A percentile compares a stretch with the other conserved stretches of the same genome.
These are phyloP conservation scores for Dujonia santamariae DNA, from an alignment of 1,139 yeast species.

Conservation along the genomic window DNA sequence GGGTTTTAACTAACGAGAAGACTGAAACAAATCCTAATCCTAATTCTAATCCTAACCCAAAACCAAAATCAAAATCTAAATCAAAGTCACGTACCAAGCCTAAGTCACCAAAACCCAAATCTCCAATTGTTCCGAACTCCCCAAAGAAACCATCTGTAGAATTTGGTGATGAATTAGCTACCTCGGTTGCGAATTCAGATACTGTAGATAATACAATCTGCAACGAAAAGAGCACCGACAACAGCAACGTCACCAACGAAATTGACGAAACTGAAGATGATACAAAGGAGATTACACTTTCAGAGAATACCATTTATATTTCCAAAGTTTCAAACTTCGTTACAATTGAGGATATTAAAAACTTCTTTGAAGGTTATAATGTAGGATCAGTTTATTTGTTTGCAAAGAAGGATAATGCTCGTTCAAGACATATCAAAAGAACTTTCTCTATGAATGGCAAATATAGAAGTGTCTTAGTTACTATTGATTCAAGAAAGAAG, in stretches of 20 bases:
- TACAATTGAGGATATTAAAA: constrained; percentile 41
- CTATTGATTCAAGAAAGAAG: too few species aligned
- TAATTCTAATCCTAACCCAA: neutral
- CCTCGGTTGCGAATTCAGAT: too few species aligned
- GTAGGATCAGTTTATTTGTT: constrained; percentile 49
- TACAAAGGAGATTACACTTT: constrained; percentile 18
- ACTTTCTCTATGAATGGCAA: constrained; percentile 13
- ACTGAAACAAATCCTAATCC: neutral
- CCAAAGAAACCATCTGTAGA: too few species aligned
- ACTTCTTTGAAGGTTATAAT: constrained; percentile 39
- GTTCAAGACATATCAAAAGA: constrained; percentile 9
- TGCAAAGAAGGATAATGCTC: constrained; percentile 22
- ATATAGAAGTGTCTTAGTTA: constrained; percentile 51
- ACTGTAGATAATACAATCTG: too few species aligned
- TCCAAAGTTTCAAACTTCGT: constrained; percentile 39
- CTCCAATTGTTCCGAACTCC: too few species aligned
- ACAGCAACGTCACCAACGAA: neutral
- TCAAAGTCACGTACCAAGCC: neutral
- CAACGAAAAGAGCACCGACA: neutral
- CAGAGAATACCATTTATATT: constrained; percentile 53
- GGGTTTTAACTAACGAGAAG: too few species aligned
- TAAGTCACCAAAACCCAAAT: neutral
- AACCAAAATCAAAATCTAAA: neutral
- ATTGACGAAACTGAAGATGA: too few species aligned
- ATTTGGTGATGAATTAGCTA: too few species aligned